Evolutionary conservation across 164 flowering plant genomes (phyloP), one percentile per base, ranked within the genome.

Genomic region (Platanus orientalis): DNA sequence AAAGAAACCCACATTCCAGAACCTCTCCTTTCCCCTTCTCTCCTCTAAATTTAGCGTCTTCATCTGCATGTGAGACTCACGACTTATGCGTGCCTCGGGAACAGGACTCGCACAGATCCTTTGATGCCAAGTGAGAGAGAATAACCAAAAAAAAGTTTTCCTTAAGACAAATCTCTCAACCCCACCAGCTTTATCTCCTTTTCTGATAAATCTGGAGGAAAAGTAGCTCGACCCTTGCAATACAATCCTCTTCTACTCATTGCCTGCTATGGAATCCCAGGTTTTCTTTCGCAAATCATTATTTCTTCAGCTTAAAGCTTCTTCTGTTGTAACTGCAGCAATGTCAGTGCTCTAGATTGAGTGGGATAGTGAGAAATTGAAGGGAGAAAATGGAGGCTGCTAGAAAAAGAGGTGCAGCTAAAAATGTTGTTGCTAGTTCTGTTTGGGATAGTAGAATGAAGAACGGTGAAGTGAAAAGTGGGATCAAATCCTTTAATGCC

Each of bases 221-320:
- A 59, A 52, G 27, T n/a, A n/a, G 17, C 2, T 44, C 47, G 39
- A 44, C 53, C 59, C 69, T 65, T 39, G n/a, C 28, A 44, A 53
- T 42, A 63, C 32, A 54, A 54, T 42, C 20, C 42, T 52, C 57
- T 57, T 25, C 68, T 62, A 30, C 26, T 49, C 53, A 42, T 55
- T 66, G 27, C 57, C 34, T 54, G 26, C 28, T 34, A 55, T 59
- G 66, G 60, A 47, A 62, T 57, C 71, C 71, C 63, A 68, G 63
- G 64, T 42, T 44, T 32, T 47, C 47, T 47, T 53, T 30, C 61
- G 63, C 60, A 72, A 71, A 73, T 73, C 58, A 30, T 68, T 58
- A 60, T 70, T 72, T 44, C 74, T 71, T 76, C 51, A 56, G 27
- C 64, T 72, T 42, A 23, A 57, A 62, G 72, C 36, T 17, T 58